These are phyloP conservation scores for Paramecium tetraurelia DNA, from an alignment of 73 alveolate species.

Conservation along the genomic window DNA sequence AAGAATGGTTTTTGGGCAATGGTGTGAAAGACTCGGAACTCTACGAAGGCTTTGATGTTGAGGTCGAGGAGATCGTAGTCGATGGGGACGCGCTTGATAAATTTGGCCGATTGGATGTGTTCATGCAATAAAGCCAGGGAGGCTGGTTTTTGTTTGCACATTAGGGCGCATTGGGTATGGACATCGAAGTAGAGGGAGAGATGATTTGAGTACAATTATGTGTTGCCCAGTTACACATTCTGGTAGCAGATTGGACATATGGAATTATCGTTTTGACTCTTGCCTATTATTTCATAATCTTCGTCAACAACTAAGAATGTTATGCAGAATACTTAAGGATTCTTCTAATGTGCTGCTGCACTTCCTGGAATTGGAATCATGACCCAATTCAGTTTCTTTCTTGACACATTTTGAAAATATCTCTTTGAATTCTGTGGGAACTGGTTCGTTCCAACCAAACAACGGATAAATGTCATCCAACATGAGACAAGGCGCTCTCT, in stretches of 20 bases:
- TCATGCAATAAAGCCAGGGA: not conserved
- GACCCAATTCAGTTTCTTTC: not conserved
- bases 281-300: constrained; percentile 39
- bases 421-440: constrained; percentile 23
- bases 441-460: constrained; percentile 36
- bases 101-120: not conserved
- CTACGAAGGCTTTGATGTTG: not conserved
- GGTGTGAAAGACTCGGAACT: not conserved
- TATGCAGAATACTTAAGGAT: not conserved
- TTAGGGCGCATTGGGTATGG: not conserved
- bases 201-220: not conserved
- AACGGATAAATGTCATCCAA: not conserved
- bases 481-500: not conserved
- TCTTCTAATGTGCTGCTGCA: constrained; percentile 1
- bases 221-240: not conserved
- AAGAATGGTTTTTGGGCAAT: not conserved
- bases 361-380: constrained; percentile 8
- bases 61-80: not conserved
- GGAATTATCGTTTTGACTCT: not conserved
- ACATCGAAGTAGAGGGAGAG: not conserved
- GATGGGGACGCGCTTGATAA: not conserved
- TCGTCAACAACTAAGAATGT: constrained; percentile 3
- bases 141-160: not conserved
- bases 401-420: not conserved
- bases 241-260: constrained; percentile 35